These are phyloP conservation scores for Xylariaceae sp. DNA, from an alignment of 2,329 filamentous ascomycete species.

Conservation along the genomic window DNA sequence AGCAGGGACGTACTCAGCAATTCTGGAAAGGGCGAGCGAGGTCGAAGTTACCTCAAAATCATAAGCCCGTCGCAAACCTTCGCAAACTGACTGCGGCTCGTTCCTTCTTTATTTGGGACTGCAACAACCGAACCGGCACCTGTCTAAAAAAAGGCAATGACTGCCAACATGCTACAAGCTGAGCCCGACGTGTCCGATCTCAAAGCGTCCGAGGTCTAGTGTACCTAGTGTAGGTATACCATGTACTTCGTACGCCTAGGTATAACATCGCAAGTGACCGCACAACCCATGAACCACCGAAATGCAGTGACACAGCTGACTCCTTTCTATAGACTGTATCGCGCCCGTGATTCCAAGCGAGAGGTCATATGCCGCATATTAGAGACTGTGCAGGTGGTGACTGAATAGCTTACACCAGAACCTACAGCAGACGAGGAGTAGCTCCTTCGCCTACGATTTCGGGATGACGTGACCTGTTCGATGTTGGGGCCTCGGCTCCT, in stretches of 20 bases:
- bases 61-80: not conserved
- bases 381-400: not conserved
- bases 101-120: not conserved
- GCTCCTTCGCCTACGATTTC: constrained; percentile 4
- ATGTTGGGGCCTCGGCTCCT: not conserved
- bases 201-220: not conserved
- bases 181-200: not conserved
- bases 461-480: constrained; percentile 6
- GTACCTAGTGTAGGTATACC: too few species aligned
- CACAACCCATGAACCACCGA: not conserved
- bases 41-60: not conserved
- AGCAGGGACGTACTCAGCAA: too few species aligned
- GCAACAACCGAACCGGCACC: not conserved
- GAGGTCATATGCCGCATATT: constrained; percentile 12
- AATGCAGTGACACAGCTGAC: not conserved
- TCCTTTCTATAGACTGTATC: not conserved
- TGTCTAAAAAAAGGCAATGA: not conserved
- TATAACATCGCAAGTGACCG: too few species aligned
- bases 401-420: not conserved
- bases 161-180: not conserved
- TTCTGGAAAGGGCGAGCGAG: not conserved
- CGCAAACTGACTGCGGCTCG: not conserved
- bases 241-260: too few species aligned
- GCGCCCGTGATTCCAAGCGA: constrained; percentile 5
- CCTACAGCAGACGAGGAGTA: not conserved